Percentiles rank a stretch among this genome's conserved stretches.
Evolutionary conservation across 2,329 filamentous ascomycete species (phyloP).

Genomic region (Epicoccum sorghinum): DNA sequence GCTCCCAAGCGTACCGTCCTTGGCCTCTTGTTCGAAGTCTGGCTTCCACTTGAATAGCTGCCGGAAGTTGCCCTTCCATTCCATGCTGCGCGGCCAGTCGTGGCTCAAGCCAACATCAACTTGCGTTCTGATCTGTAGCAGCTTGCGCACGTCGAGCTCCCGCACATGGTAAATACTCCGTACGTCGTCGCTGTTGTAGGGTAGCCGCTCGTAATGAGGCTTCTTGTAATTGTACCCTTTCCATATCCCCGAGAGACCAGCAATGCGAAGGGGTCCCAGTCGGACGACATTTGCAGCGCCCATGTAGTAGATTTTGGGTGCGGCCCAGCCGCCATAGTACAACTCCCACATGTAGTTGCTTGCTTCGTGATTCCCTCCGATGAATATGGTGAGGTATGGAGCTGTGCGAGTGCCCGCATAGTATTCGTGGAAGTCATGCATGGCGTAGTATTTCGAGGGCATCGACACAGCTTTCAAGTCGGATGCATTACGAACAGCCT

Average conservation of each 20-base stretch:
- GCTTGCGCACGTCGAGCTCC: slow-evolving; percentile 87
- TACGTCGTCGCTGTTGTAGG: slow-evolving; percentile 78
- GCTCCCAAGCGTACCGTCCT: slow-evolving; percentile 77
- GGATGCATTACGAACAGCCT: slow-evolving; percentile 85
- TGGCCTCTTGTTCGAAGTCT: slow-evolving; percentile 76
- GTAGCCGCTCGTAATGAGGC: slow-evolving; percentile 82
- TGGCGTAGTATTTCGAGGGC: slow-evolving; percentile 81
- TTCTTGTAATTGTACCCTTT: slow-evolving; percentile 88
- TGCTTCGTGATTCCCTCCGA: slow-evolving; percentile 95
- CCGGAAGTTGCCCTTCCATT: slow-evolving; percentile 74
- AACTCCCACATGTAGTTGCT: slow-evolving; percentile 89
- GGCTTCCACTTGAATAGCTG: slow-evolving; percentile 75
- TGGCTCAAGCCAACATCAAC: slow-evolving; percentile 92
- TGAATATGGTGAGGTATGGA: slow-evolving; percentile 89
- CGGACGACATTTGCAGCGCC: slow-evolving; percentile 89
- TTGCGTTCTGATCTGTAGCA: slow-evolving; percentile 82
- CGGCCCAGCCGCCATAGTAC: slow-evolving; percentile 96
- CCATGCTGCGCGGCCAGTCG: slow-evolving; percentile 89
- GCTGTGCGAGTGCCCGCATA: slow-evolving; percentile 80
- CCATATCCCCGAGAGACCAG: slow-evolving; percentile 92
- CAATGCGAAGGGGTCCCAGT: slow-evolving; percentile 83
- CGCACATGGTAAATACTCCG: slow-evolving; percentile 87
- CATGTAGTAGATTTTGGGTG: slow-evolving; percentile 96
- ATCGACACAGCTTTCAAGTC: slow-evolving; percentile 91
- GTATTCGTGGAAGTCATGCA: slow-evolving; percentile 94